phyloP scores from a whole-genome alignment of 2,329 filamentous ascomycete species.

The Alternaria panax region DNA sequence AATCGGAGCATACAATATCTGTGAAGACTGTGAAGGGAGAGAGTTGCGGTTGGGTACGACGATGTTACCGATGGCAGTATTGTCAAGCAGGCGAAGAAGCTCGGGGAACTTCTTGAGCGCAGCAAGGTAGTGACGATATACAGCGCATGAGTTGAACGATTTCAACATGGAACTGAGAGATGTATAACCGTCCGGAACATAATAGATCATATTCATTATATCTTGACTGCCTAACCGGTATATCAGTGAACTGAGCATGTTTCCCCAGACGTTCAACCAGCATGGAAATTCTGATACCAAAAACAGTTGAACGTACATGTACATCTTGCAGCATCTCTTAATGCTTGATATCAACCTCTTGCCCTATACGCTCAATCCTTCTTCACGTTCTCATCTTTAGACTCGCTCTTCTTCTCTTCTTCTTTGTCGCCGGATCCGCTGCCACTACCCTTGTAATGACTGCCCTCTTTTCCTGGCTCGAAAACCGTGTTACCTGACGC shows the following conservation, averaged over 20 bases:
- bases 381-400: constrained; percentile 17
- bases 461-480: constrained; percentile 39
- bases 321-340: not conserved
- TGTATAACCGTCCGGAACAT: too few relatives aligned
- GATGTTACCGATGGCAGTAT: too few relatives aligned
- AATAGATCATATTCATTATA: too few relatives aligned
- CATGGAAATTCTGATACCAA: not conserved
- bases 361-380: not conserved
- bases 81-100: too few relatives aligned
- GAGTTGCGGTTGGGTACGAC: too few relatives aligned
- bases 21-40: too few relatives aligned
- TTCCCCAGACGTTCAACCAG: not conserved
- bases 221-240: not conserved
- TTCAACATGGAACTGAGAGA: too few relatives aligned
- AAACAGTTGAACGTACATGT: not conserved
- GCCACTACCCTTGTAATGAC: constrained; percentile 33
- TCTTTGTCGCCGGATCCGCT: constrained; percentile 38
- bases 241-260: not conserved
- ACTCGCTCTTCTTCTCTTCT: constrained; percentile 25
- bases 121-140: too few relatives aligned
- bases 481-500: constrained; percentile 31
- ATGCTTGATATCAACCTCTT: not conserved
- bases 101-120: too few relatives aligned
- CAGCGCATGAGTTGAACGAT: too few relatives aligned
- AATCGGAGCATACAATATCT: too few relatives aligned